phyloP scores from a whole-genome alignment of 1,139 yeast genomes.

The Yamadazyma dendronema region DNA sequence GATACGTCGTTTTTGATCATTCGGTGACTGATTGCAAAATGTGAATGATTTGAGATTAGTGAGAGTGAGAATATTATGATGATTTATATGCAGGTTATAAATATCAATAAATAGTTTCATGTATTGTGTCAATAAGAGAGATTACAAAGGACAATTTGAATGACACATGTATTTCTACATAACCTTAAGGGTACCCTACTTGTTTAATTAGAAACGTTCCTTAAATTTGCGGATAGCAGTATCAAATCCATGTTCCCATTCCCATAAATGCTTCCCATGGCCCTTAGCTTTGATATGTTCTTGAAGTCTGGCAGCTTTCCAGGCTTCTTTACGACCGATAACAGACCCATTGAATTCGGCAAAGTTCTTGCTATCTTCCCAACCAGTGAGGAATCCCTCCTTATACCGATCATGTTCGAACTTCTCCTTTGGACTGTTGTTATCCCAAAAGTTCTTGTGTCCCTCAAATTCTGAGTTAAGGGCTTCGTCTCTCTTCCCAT shows the following conservation, averaged over 20 bases:
- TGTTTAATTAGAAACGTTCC: constrained; percentile 4
- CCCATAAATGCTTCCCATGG: constrained; percentile 64
- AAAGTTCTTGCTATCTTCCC: constrained; percentile 70
- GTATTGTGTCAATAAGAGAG: no score
- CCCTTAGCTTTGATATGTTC: constrained; percentile 64
- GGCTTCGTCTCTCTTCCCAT: constrained; percentile 41
- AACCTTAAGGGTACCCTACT: no score
- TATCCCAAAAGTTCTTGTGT: constrained; percentile 71
- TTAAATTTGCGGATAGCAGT: constrained; percentile 49
- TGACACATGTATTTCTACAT: no score
- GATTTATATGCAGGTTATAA: no score
- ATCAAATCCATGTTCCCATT: constrained; percentile 82
- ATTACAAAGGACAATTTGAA: no score
- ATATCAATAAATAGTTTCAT: no score
- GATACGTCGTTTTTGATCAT: constrained; percentile 7
- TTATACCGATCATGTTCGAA: constrained; percentile 80
- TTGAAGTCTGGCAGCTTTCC: constrained; percentile 49
- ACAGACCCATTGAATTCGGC: constrained; percentile 66
- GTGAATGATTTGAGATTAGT: no score
- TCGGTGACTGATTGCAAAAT: constrained; percentile 2
- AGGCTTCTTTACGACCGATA: constrained; percentile 70
- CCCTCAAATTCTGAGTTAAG: constrained; percentile 37
- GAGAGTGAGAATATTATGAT: no score
- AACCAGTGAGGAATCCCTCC: constrained; percentile 74
- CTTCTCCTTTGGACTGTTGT: constrained; percentile 52